These are phyloP conservation scores for Trichophyton verrucosum DNA, from an alignment of 2,329 filamentous ascomycete species.

Conservation along the genomic window DNA sequence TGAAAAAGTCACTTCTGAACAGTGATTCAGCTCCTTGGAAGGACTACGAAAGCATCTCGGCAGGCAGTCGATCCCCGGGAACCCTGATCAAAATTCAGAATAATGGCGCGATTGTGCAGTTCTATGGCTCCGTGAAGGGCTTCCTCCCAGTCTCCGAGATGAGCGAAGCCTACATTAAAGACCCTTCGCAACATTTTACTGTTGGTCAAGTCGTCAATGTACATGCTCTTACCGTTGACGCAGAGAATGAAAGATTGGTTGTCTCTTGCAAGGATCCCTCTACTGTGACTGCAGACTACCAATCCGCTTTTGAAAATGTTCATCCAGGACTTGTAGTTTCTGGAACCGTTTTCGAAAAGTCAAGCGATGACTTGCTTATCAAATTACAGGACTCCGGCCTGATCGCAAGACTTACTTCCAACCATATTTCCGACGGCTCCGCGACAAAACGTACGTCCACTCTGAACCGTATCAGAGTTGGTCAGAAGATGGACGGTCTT, in stretches of 20 bases:
- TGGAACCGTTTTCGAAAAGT: conserved; percentile 71
- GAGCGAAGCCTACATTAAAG: conserved; percentile 91
- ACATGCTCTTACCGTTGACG: conserved; percentile 69
- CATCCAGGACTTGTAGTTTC: conserved; percentile 61
- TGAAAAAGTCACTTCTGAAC: conserved; percentile 92
- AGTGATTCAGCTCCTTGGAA: conserved; percentile 71
- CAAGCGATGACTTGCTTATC: conserved; percentile 60
- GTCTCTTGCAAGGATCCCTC: conserved; percentile 89
- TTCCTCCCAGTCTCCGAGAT: conserved; percentile 92
- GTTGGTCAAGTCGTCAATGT: conserved; percentile 84
- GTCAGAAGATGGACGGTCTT: conserved; percentile 70
- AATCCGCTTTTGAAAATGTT: conserved; percentile 57
- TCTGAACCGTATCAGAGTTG: conserved; percentile 69
- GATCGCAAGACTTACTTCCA: conserved; percentile 62
- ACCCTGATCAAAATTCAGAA: conserved; percentile 72
- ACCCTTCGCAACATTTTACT: conserved; percentile 80
- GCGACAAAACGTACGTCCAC: conserved; percentile 62
- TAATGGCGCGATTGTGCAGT: conserved; percentile 78
- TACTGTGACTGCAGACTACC: conserved; percentile 65
- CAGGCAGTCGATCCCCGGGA: conserved; percentile 68
- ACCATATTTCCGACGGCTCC: conserved; percentile 77
- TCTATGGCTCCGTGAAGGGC: conserved; percentile 70
- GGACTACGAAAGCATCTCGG: conserved; percentile 58
- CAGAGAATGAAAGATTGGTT: conserved; percentile 57
- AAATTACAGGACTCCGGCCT: conserved; percentile 63